Conservation (phyloP, 805 yeast species). For the Lachancea fermentati region DNA sequence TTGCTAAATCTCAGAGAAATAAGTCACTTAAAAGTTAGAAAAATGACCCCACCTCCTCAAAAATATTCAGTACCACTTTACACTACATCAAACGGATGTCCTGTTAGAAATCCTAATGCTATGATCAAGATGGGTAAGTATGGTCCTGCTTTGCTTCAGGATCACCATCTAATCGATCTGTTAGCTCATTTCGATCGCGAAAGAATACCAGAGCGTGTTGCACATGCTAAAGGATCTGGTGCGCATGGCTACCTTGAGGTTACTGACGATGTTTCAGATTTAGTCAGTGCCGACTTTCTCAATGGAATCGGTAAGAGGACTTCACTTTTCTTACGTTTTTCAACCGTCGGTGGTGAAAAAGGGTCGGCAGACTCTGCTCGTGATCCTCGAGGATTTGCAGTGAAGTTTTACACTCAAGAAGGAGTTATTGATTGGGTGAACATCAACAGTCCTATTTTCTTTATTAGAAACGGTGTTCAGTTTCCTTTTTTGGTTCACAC, state of each 20-base stretch:
- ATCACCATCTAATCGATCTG: conserved; percentile 46
- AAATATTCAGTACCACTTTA: conserved; percentile 14
- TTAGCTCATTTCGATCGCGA: conserved; percentile 53
- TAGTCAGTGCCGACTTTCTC: conserved; percentile 34
- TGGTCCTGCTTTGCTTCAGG: conserved; percentile 51
- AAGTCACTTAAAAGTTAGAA: too few species aligned
- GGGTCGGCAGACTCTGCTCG: conserved; percentile 53
- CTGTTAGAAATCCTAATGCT: conserved; percentile 17
- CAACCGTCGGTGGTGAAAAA: conserved; percentile 56
- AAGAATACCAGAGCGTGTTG: conserved; percentile 51
- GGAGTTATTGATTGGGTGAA: conserved; percentile 58
- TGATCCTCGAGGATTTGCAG: conserved; percentile 56
- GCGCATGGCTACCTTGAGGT: conserved; percentile 50
- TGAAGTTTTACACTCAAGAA: conserved; percentile 51
- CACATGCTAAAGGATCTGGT: conserved; percentile 56
- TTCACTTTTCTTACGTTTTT: conserved; percentile 39
- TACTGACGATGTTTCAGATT: conserved; percentile 46
- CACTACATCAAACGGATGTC: conserved; percentile 27
- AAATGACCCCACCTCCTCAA: conserved; percentile 5
- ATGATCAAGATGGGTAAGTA: conserved; percentile 11
- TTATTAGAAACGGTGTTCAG: conserved; percentile 49
- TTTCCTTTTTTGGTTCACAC: conserved; percentile 53
- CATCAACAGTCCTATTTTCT: conserved; percentile 57
- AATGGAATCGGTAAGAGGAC: conserved; percentile 32
- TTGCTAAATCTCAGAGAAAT: not conserved